Evolutionary conservation across 768 basidiomycete species (phyloP), one percentile per base, ranked within the genome.

Genomic region (Termitomyces sp.): DNA sequence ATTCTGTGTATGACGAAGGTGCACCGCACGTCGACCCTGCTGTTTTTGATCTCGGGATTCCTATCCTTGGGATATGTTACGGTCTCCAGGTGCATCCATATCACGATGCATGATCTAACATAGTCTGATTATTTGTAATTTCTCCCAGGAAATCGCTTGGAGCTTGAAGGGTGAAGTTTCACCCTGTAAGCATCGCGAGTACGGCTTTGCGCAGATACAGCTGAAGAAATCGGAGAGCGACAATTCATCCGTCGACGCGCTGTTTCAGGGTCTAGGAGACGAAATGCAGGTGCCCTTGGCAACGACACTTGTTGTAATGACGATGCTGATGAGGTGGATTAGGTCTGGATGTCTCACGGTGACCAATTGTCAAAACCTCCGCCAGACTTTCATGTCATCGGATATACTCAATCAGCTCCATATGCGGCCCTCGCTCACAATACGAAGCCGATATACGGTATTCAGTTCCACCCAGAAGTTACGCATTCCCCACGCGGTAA

Each of bases 341-440:
- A 98, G 96, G 96, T 98, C 49, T 98, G 97, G 97, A 98, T 98
- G 97, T 98, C 96, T 17, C 97, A 99, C 69, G 95, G 95, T 11
- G 97, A 98, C 73, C 93, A 96, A 62, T 81, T 98, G 34, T 89
- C 86, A 27, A 82, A 79, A 48, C 82, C 89, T 2, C 97, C 96
- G 16, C 73, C 85, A 0, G 77, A 88, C 64, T 99, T 97, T 74
- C 86, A 91, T 66, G 82, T 89, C 62, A 92, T 98, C 63, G 96
- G 94, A 7, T 80, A 82, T 46, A 99, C 97, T 0, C 73, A 81
- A 17, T 88, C 87, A 1, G 95, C 96, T 0, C 96, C 96, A 0
- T 98, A 79, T 68, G 95, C 95, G 11, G 95, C 95, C 2, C 84
- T 98, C 60, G 93, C 93, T 7, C 97, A 99, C 74, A 76, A 95